Evolutionary conservation across 1,284 basidiomycete genomes (phyloP).

Genomic region (Irpex rosettiformis): DNA sequence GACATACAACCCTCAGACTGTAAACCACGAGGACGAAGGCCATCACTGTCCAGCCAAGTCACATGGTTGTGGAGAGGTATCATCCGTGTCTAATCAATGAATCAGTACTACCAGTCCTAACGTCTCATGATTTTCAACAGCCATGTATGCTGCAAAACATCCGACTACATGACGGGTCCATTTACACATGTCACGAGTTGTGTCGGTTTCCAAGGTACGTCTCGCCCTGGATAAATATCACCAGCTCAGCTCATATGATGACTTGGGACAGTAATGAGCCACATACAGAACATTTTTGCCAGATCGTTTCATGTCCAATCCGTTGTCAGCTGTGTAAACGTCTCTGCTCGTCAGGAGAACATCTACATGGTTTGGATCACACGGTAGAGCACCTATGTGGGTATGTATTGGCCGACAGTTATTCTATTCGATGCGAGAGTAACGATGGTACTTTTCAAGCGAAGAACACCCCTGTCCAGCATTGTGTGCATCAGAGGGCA

Average conservation of each 20-base stretch:
- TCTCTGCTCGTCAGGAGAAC: slow-evolving; percentile 43
- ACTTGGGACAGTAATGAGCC: slow-evolving; percentile 35
- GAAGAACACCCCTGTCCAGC: slow-evolving; percentile 47
- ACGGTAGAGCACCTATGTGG: slow-evolving; percentile 54
- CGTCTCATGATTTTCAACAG: slow-evolving; percentile 26
- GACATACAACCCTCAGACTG: slow-evolving; percentile 28
- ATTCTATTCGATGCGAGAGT: background rate
- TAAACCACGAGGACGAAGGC: slow-evolving; percentile 40
- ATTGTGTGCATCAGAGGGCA: slow-evolving; percentile 41
- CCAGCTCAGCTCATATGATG: background rate
- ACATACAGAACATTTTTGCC: slow-evolving; percentile 47
- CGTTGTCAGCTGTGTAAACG: slow-evolving; percentile 51
- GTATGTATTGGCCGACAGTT: slow-evolving; percentile 31
- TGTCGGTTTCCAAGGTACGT: slow-evolving; percentile 44
- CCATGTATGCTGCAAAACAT: slow-evolving; percentile 42
- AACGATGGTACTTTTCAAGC: slow-evolving; percentile 23
- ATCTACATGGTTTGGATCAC: slow-evolving; percentile 47
- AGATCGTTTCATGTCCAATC: slow-evolving; percentile 48
- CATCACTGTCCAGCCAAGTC: slow-evolving; percentile 50
- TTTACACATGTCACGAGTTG: slow-evolving; percentile 38
- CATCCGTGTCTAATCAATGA: too few relatives aligned
- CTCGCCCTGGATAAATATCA: slow-evolving; percentile 10
- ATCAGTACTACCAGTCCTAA: too few relatives aligned
- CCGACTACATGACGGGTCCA: slow-evolving; percentile 27
- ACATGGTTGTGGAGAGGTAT: slow-evolving; percentile 53